Evolutionary conservation across 495 filamentous ascomycete genomes (phyloP).

Genomic region (Bombardia bombarda): DNA sequence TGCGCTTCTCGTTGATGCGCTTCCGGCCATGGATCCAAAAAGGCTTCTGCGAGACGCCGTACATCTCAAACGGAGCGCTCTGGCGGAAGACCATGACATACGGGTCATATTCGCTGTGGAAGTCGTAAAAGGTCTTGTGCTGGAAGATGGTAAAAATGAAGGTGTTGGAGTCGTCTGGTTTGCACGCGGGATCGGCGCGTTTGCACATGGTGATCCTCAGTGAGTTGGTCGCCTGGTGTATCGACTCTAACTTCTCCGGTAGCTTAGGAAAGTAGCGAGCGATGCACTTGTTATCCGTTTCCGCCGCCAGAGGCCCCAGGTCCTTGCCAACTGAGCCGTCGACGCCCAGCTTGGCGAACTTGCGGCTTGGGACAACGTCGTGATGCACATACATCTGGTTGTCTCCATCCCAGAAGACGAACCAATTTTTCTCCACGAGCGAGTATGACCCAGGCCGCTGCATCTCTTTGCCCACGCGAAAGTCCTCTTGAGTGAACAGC

Average conservation of each 20-base stretch:
- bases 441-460: slow-evolving; percentile 32
- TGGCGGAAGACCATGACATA: slow-evolving; percentile 42
- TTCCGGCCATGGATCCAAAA: slow-evolving; percentile 43
- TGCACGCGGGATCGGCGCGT: slow-evolving; percentile 35
- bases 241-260: slow-evolving; percentile 24
- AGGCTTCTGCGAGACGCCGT: slow-evolving; percentile 41
- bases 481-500: slow-evolving; percentile 14
- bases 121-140: slow-evolving; percentile 38
- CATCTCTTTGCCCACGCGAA: slow-evolving; percentile 35
- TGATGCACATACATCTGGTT: slow-evolving; percentile 41
- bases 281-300: slow-evolving; percentile 32
- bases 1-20: slow-evolving; percentile 17
- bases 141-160: slow-evolving; percentile 45
- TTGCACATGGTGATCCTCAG: slow-evolving; percentile 43
- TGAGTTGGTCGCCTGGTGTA: slow-evolving; percentile 52
- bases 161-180: slow-evolving; percentile 33
- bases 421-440: slow-evolving; percentile 48
- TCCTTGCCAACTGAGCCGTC: slow-evolving; percentile 36
- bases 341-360: slow-evolving; percentile 31
- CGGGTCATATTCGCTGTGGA: slow-evolving; percentile 44
- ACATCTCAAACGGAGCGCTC: slow-evolving; percentile 37
- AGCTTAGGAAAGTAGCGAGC: slow-evolving; percentile 29
- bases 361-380: slow-evolving; percentile 37
- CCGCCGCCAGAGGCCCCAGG: slow-evolving; percentile 21
- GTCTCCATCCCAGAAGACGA: slow-evolving; percentile 44